Evolutionary conservation across 371 early-diverging fungal species (phyloP).

Genomic region (Dichotomocladium elegans): DNA sequence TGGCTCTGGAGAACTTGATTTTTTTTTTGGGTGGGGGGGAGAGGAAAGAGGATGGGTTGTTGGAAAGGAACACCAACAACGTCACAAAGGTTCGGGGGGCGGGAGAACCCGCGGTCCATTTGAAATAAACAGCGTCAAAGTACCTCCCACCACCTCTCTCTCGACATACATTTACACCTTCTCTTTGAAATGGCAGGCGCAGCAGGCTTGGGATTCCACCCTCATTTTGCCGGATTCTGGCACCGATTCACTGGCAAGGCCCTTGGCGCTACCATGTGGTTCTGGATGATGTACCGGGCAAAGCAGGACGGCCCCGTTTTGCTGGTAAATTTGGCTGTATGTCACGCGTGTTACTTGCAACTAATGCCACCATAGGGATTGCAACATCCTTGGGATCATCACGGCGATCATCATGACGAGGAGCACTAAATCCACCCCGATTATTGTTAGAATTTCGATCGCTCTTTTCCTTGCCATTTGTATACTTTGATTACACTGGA

Average conservation of each 20-base stretch:
- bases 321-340: conserved; percentile 54
- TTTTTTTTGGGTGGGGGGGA: too few relatives aligned
- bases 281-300: conserved; percentile 85
- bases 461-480: too few relatives aligned
- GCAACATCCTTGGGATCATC: conserved; percentile 73
- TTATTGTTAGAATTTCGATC: too few relatives aligned
- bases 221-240: conserved; percentile 45
- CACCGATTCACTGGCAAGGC: conserved; percentile 47
- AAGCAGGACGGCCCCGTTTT: conserved; percentile 77
- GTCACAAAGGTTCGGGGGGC: too few relatives aligned
- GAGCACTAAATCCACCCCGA: conserved; percentile 54
- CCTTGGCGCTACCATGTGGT: conserved; percentile 79
- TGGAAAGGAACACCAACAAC: too few relatives aligned
- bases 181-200: conserved; percentile 41
- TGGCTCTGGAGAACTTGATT: too few relatives aligned
- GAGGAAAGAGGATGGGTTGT: too few relatives aligned
- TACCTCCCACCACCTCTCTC: too few relatives aligned
- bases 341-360: not conserved
- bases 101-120: too few relatives aligned
- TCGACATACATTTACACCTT: too few relatives aligned
- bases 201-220: conserved; percentile 46
- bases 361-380: conserved; percentile 39
- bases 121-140: too few relatives aligned
- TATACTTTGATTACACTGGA: too few relatives aligned
- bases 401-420: conserved; percentile 47